Evolutionary conservation across 208 protist genomes (phyloP).

Genomic region (Naegleria fowleri): DNA sequence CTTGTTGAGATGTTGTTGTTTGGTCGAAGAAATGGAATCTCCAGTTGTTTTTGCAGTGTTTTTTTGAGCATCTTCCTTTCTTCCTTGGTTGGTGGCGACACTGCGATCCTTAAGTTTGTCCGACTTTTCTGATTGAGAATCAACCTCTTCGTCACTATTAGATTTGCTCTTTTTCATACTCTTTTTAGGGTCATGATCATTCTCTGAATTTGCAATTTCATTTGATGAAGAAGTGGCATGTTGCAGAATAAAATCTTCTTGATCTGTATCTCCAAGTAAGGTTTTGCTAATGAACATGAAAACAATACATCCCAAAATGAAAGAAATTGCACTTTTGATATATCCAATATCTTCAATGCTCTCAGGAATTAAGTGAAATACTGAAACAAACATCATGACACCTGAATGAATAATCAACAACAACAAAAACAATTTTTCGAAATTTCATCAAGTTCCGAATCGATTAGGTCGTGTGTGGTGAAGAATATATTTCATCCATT

Average conservation of each 20-base stretch:
- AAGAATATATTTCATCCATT: no score
- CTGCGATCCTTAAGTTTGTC: neutral
- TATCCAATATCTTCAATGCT: neutral
- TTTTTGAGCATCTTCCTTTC: no score
- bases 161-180: neutral
- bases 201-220: neutral
- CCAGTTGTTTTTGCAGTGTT: no score
- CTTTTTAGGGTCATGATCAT: neutral
- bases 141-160: neutral
- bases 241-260: neutral
- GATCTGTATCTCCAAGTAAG: neutral
- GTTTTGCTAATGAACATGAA: neutral
- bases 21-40: no score
- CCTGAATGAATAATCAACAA: neutral
- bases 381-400: constrained; percentile 18
- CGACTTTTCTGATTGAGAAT: neutral
- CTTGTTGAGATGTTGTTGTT: neutral
- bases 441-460: no score
- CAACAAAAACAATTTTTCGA: no score
- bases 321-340: neutral
- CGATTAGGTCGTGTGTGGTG: no score
- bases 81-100: no score
- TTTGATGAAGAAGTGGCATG: neutral
- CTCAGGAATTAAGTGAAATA: constrained; percentile 21
- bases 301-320: neutral